Base-by-base conservation (phyloP, 371 early-diverging fungal species). In the Actinomortierella ambigua region DNA sequence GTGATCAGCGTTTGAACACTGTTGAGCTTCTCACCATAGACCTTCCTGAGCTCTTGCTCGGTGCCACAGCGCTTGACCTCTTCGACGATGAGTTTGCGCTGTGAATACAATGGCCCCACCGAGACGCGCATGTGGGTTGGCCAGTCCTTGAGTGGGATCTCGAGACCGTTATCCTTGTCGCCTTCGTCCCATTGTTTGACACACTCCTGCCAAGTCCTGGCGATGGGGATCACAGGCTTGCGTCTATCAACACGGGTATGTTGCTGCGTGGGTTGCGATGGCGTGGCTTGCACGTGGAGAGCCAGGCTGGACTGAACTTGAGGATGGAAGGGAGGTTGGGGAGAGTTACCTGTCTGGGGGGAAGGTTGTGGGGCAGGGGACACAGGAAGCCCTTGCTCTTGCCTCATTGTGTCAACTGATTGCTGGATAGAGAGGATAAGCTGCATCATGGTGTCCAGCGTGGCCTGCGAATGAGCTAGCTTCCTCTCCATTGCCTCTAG, bases 101-200 rank as follows among this genome's bases (percentile, higher is more conserved):
- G n/a, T n/a, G n/a, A n/a, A n/a, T n/a, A n/a, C n/a, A n/a, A n/a
- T n/a, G n/a, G n/a, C n/a, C n/a, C n/a, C n/a, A n/a, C n/a, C n/a
- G n/a, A n/a, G n/a, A n/a, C n/a, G n/a, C n/a, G n/a, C n/a, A n/a
- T n/a, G n/a, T n/a, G n/a, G n/a, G n/a, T n/a, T 27, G 50, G 55
- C 62, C 56, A 62, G 22, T 40, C 11, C 9, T 24, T 41, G 15
- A 53, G 47, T 17, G 61, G 53, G 2, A 60, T 28, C 2, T 17
- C 14, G 9, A 60, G 46, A 11, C 61, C 53, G n/a, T 60, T 60
- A 14, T 18, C 47, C 18, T 41, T 55, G n/a, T 55, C 62, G 0
- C 50, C 62, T 7, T 49, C 5, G 17, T 55, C 50, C 62, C 62
- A 55, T 28, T 62, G 62, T 14, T 3, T 18, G 23, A 60, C 46